These are phyloP conservation scores for Geotrichum macrosporum DNA, from an alignment of 1,139 yeast genomes.

Conservation along the genomic window DNA sequence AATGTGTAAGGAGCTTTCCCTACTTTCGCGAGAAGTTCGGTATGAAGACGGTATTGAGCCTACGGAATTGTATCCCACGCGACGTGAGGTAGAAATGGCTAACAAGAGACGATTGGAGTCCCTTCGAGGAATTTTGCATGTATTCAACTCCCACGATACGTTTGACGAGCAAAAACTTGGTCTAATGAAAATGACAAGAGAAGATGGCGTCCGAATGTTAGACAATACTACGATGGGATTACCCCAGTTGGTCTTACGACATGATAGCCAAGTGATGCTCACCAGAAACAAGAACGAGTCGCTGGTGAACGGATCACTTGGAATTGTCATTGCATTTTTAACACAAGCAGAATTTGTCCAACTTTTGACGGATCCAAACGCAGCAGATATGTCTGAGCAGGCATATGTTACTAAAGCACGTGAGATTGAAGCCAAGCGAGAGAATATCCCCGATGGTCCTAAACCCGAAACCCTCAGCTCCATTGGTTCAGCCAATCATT, in stretches of 20 bases:
- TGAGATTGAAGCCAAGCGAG: slow-evolving; percentile 7
- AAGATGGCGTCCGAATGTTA: slow-evolving; percentile 28
- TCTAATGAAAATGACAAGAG: slow-evolving; percentile 6
- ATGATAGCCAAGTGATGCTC: slow-evolving; percentile 61
- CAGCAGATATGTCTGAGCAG: background rate
- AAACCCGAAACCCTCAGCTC: slow-evolving; percentile 13
- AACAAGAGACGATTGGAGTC: slow-evolving; percentile 52
- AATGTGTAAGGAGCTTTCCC: slow-evolving; percentile 45
- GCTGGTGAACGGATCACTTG: slow-evolving; percentile 56
- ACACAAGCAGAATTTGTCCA: slow-evolving; percentile 6
- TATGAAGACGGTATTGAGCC: slow-evolving; percentile 77
- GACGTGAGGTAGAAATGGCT: slow-evolving; percentile 69
- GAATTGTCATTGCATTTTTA: slow-evolving; percentile 46
- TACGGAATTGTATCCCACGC: slow-evolving; percentile 71
- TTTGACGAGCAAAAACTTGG: background rate
- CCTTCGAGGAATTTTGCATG: slow-evolving; percentile 29
- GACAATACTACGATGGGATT: slow-evolving; percentile 50
- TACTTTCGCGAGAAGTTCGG: slow-evolving; percentile 49
- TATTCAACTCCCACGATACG: slow-evolving; percentile 8
- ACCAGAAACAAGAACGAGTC: slow-evolving; percentile 43
- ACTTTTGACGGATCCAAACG: background rate
- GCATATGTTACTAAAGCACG: slow-evolving; percentile 8
- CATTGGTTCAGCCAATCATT: slow-evolving; percentile 6
- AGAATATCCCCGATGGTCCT: background rate
- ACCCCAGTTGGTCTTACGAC: slow-evolving; percentile 44